Base-by-base conservation (phyloP, 345 rosid species). In the Kernera saxatilis region DNA sequence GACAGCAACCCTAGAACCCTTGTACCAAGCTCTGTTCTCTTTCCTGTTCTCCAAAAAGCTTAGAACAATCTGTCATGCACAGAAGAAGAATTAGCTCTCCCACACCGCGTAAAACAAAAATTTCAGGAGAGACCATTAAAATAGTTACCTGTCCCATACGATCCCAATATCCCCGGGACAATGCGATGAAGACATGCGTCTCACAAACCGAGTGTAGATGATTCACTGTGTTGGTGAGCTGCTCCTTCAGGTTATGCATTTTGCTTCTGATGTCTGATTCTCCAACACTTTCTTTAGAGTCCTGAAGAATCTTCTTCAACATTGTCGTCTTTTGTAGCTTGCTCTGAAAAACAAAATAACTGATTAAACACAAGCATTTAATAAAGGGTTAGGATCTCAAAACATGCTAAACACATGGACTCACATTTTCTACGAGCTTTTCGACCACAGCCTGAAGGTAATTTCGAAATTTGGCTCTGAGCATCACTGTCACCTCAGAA, bases 1-100 rank as follows among this genome's bases (percentile, higher is more conserved):
- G 35, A 88, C 89, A 11, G 96, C 93, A 56, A 94, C 79, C 51
- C 88, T 82, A 8, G 96, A 86, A 63, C 97, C 96, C 79, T 87
- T 94, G 55, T 94, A 94, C 97, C 99, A 94, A 0, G 97, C 93
- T 82, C 86, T 83, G 72, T 91, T 91, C 82, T 89, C 99, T 68
- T 91, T 94, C 79, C 97, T 82, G 84, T 87, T 89, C 85, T 89
- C 97, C 88, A 94, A 64, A 85, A 94, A 91, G 79, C 81, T 83
- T 35, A 94, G 77, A 53, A 94, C 87, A 69, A 91, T 97, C 99
- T 94, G 79, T 7, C 48, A 74, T 21, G 45, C 30, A 45, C 67
- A 53, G 25, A 46, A 29, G 21, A 67, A 39, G 26, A 60, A 25
- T 67, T 46, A 74, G 73, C 27, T 29, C 39, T 39, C 54, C 5